phyloP scores from a whole-genome alignment of 176 grass and related monocot genomes.

The Oryza brachyantha region DNA sequence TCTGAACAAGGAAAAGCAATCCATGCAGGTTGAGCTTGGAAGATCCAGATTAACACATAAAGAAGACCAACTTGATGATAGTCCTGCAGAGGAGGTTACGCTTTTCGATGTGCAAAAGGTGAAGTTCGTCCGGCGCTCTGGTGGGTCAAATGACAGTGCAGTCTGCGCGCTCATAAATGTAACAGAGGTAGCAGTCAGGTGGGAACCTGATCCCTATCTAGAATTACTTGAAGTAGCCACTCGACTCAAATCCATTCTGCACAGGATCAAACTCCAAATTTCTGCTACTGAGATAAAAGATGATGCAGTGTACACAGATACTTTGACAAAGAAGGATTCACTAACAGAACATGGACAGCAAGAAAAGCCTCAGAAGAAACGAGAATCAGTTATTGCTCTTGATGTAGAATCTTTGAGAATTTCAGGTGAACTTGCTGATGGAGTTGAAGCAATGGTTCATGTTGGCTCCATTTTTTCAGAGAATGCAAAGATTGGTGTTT shows the following conservation, averaged over 20 bases:
- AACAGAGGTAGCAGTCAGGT: constrained; percentile 65
- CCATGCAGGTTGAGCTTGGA: constrained; percentile 79
- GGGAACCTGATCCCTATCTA: constrained; percentile 88
- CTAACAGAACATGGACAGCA: constrained; percentile 41
- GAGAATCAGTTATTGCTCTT: constrained; percentile 82
- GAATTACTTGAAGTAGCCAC: constrained; percentile 70
- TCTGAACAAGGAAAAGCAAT: constrained; percentile 87
- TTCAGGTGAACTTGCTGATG: constrained; percentile 86
- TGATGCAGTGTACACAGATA: constrained; percentile 51
- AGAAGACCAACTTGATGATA: constrained; percentile 62
- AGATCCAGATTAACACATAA: constrained; percentile 57
- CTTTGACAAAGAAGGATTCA: constrained; percentile 39
- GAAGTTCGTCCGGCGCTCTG: constrained; percentile 86
- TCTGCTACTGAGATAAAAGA: constrained; percentile 63
- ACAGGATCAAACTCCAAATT: constrained; percentile 61
- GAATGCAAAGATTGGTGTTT: constrained; percentile 94
- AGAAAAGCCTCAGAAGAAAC: constrained; percentile 68
- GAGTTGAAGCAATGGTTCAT: constrained; percentile 75
- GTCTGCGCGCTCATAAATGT: constrained; percentile 83
- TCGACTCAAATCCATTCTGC: constrained; percentile 64
- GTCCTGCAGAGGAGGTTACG: constrained; percentile 44
- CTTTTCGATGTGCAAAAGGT: constrained; percentile 76
- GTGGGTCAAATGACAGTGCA: constrained; percentile 61
- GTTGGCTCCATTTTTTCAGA: constrained; percentile 96
- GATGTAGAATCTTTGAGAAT: constrained; percentile 89